Conservation (phyloP, 1,139 yeast species). For the Zygosaccharomyces sapae region DNA sequence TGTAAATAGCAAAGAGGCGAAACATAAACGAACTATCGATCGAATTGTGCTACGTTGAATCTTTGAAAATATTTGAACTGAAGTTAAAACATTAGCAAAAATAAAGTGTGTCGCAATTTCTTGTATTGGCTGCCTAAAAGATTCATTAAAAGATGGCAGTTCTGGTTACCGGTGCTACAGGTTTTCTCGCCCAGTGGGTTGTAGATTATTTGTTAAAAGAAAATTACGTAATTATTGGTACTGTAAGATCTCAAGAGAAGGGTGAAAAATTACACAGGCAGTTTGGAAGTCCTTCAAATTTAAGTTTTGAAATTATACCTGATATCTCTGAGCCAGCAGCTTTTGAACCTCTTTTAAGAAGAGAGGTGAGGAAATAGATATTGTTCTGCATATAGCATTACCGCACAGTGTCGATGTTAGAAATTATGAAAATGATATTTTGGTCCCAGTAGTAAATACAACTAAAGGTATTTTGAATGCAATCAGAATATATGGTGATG, state of each 20-base stretch:
- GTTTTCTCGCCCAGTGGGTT: slow-evolving; percentile 47
- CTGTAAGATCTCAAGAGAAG: slow-evolving; percentile 38
- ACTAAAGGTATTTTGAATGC: slow-evolving; percentile 42
- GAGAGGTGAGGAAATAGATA: slow-evolving; percentile 34
- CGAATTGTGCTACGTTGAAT: too few species aligned
- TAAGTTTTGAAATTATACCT: slow-evolving; percentile 35
- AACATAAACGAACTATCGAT: too few species aligned
- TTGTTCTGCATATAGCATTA: slow-evolving; percentile 44
- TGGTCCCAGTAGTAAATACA: slow-evolving; percentile 49
- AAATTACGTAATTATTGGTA: slow-evolving; percentile 36
- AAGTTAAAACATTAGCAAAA: too few species aligned
- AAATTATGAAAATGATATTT: slow-evolving; percentile 30
- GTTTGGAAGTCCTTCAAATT: slow-evolving; percentile 30
- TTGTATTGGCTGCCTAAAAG: too few species aligned
- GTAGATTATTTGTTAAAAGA: slow-evolving; percentile 30
- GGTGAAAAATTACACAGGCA: slow-evolving; percentile 25
- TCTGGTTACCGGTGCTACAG: slow-evolving; percentile 49
- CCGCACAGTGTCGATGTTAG: slow-evolving; percentile 37
- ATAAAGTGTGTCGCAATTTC: too few species aligned
- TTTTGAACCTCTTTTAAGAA: slow-evolving; percentile 36
- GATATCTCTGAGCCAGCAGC: slow-evolving; percentile 37
- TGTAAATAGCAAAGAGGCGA: too few species aligned
- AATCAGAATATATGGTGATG: slow-evolving; percentile 41
- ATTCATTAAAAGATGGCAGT: slow-evolving; percentile 29
- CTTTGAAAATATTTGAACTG: too few species aligned